Conservation (phyloP, 768 basidiomycete genomes). For the Cantharellus cinnabarinus region DNA sequence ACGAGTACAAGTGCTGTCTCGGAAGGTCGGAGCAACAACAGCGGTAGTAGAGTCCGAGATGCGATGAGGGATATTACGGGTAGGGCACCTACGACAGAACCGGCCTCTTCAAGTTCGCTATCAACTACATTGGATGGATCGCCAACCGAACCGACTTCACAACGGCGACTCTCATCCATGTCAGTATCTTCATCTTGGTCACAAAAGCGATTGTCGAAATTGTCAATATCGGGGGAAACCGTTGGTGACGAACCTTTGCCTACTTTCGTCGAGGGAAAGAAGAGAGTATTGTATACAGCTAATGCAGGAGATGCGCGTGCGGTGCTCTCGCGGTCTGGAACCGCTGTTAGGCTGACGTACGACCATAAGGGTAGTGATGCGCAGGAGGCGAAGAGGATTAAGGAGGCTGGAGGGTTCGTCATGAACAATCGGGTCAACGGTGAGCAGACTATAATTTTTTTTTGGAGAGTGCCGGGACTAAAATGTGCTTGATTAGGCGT, state of each 20-base stretch:
- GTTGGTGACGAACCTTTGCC: neutral
- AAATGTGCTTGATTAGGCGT: slow-evolving; percentile 25
- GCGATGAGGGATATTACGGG: neutral
- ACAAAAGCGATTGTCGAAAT: neutral
- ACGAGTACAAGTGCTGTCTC: neutral
- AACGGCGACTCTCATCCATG: slow-evolving; percentile 8
- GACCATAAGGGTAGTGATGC: slow-evolving; percentile 97
- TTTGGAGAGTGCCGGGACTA: neutral
- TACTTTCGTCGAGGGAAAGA: slow-evolving; percentile 7
- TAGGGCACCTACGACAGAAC: slow-evolving; percentile 7
- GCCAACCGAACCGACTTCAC: slow-evolving; percentile 11
- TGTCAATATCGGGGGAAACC: neutral
- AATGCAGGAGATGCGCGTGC: slow-evolving; percentile 95
- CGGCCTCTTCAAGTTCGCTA: slow-evolving; percentile 28
- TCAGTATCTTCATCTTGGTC: neutral
- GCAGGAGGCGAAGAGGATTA: slow-evolving; percentile 94
- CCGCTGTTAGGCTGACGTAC: slow-evolving; percentile 83
- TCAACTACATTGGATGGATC: slow-evolving; percentile 17
- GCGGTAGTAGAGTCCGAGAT: neutral
- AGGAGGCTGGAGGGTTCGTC: slow-evolving; percentile 93
- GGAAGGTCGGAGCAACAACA: slow-evolving; percentile 20
- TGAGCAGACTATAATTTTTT: slow-evolving; percentile 2
- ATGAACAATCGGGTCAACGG: slow-evolving; percentile 98
- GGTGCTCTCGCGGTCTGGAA: slow-evolving; percentile 78
- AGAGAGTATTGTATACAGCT: slow-evolving; percentile 78